Conservation (phyloP, 2,329 filamentous ascomycete genomes). For the Colletotrichum karsti region DNA sequence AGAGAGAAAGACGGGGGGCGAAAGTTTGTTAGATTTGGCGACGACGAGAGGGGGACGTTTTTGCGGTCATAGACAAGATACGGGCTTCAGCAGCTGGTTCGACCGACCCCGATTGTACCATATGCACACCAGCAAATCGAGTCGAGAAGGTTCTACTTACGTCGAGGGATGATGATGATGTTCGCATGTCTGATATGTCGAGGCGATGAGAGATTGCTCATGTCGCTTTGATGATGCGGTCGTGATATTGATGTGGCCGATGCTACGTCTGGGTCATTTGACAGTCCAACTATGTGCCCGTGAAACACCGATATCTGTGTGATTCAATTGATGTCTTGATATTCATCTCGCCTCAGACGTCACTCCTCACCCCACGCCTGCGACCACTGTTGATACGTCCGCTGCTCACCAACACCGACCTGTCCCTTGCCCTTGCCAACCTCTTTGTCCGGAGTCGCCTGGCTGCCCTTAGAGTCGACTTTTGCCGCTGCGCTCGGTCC, state of each 20-base stretch:
- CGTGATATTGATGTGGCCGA: no score
- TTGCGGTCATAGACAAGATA: slow-evolving; percentile 22
- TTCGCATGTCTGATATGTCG: background rate
- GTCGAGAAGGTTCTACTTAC: background rate
- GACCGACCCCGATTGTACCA: slow-evolving; percentile 28
- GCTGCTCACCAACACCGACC: background rate
- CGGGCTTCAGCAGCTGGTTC: slow-evolving; percentile 22
- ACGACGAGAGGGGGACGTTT: slow-evolving; percentile 14
- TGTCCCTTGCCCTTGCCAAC: background rate
- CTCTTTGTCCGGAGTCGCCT: background rate
- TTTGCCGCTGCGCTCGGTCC: slow-evolving; percentile 28
- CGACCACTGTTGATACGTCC: slow-evolving; percentile 16
- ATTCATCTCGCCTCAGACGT: background rate
- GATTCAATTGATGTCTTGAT: no score
- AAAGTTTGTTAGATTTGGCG: background rate
- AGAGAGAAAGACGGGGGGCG: background rate
- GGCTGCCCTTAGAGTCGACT: background rate
- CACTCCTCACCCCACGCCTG: slow-evolving; percentile 15
- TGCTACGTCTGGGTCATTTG: no score
- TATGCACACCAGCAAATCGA: slow-evolving; percentile 28
- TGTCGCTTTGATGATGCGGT: background rate
- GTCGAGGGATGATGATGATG: background rate
- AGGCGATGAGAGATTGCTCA: background rate
- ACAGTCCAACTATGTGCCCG: no score
- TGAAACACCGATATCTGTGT: no score